Evolutionary conservation across 208 protist genomes (phyloP), one percentile per base, ranked within the genome.

Genomic region (Phytomonas sp.): DNA sequence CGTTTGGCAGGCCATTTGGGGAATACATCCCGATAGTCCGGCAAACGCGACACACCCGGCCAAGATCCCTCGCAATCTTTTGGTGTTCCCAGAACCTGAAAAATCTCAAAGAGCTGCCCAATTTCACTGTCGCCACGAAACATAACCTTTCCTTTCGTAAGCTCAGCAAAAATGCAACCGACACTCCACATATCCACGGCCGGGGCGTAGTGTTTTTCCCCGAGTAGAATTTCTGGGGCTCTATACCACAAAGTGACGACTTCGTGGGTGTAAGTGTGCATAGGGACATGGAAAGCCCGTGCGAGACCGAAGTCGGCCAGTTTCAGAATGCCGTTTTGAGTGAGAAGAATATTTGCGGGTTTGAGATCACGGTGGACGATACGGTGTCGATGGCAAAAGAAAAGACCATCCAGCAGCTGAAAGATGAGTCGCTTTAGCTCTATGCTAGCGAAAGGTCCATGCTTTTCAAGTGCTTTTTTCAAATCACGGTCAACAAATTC

Each of bases 191-290:
- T 98, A 86, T 99, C 99, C 11, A 99, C 97, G 0, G 98, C 92
- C 2, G 98, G 98, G 0, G 95, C 97, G 87, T 99, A 99, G 72
- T 99, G 95, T 69, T 95, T 97, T 66, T 96, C 95, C 8, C 99
- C 99, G 29, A 99, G 87, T 10, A 99, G 89, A 62, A 99, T 98
- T 80, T 99, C 99, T 30, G 99, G 99, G 0, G 99, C 98, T 62
- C 99, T 84, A 81, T 99, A 99, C 99, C 99, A 99, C 33, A 99
- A 89, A 16, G 99, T 99, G 16, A 99, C 98, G 32, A 99, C 98
- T 79, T 99, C 98, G 80, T 99, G 98, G 1, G 98, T 99, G 80
- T 99, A 99, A 29, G 95, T 98, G 75, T 98, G 95, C 67, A 99
- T 91, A 42, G 98, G 98, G 30, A 99, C 94, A 82, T 98, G 97